Percentiles rank a stretch among this genome's conserved stretches.
phyloP scores from a whole-genome alignment of 345 rosid genomes.

The Gossypium stocksii region DNA sequence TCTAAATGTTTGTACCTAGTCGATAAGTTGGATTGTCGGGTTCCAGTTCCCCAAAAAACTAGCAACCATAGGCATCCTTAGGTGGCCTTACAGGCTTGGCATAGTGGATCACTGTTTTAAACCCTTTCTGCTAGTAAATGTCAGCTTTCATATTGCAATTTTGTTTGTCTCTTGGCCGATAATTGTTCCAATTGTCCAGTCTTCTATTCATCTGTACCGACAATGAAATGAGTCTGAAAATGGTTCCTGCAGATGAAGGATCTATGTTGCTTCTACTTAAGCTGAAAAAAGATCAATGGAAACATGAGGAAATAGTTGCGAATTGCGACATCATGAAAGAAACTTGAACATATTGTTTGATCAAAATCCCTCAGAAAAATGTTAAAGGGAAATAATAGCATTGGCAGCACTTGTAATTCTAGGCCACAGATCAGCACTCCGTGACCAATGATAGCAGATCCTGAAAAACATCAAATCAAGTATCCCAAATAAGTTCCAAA shows the following conservation, averaged over 20 bases:
- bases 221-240: not conserved
- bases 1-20: not conserved
- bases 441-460: slow-evolving; percentile 57
- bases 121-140: not conserved
- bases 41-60: not conserved
- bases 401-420: slow-evolving; percentile 82
- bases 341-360: not conserved
- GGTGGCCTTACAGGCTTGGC: not conserved
- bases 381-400: slow-evolving; percentile 29
- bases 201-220: not conserved
- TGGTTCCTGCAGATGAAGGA: not conserved
- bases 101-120: not conserved
- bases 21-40: not conserved
- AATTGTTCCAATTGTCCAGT: not conserved
- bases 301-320: not conserved
- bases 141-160: not conserved
- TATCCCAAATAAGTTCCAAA: not conserved
- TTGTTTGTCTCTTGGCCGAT: not conserved
- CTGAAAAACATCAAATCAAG: slow-evolving; percentile 20
- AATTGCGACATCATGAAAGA: not conserved
- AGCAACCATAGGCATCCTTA: not conserved
- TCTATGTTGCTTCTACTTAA: not conserved
- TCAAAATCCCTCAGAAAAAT: not conserved
- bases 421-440: slow-evolving; percentile 75
- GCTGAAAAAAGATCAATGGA: not conserved